Percentiles rank a stretch among this genome's conserved stretches.
These are phyloP conservation scores for Fusarium armeniacum DNA, from an alignment of 2,329 filamentous ascomycete species.

Conservation along the genomic window DNA sequence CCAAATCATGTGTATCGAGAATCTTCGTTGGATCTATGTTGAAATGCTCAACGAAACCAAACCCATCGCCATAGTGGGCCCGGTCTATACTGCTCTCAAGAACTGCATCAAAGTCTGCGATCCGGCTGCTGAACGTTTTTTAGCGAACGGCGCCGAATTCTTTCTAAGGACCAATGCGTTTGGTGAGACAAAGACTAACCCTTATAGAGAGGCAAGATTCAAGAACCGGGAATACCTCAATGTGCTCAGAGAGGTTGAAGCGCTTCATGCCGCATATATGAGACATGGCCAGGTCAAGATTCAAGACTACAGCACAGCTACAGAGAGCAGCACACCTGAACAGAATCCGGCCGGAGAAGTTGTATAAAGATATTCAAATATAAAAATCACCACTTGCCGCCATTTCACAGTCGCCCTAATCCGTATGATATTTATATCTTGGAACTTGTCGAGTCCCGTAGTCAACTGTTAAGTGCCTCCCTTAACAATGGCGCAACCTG, in stretches of 20 bases:
- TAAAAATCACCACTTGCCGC: not conserved
- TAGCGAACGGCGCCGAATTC: not conserved
- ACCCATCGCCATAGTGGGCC: conserved; percentile 60
- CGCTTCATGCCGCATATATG: conserved; percentile 19
- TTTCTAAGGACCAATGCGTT: not conserved
- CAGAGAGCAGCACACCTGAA: too few species aligned
- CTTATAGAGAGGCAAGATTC: conserved; percentile 38
- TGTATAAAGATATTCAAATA: not conserved
- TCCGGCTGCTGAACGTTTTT: conserved; percentile 56
- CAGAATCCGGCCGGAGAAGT: too few species aligned
- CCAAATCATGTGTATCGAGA: conserved; percentile 61
- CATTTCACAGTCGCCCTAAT: too few species aligned
- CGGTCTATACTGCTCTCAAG: conserved; percentile 64
- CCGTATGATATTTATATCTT: conserved; percentile 25
- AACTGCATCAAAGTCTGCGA: conserved; percentile 70
- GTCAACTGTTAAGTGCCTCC: conserved; percentile 62
- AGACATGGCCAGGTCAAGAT: not conserved
- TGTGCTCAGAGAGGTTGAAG: conserved; percentile 53
- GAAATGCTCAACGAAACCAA: conserved; percentile 71
- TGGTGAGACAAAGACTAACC: not conserved
- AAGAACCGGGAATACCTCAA: conserved; percentile 53
- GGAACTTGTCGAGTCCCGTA: conserved; percentile 1
- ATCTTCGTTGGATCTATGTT: conserved; percentile 66
- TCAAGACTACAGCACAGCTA: too few species aligned
- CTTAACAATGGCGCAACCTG: conserved; percentile 77